Percentiles rank a stretch among this genome's conserved stretches.
Evolutionary conservation across 345 rosid genomes (phyloP).

Genomic region (Melaleuca quinquenervia): DNA sequence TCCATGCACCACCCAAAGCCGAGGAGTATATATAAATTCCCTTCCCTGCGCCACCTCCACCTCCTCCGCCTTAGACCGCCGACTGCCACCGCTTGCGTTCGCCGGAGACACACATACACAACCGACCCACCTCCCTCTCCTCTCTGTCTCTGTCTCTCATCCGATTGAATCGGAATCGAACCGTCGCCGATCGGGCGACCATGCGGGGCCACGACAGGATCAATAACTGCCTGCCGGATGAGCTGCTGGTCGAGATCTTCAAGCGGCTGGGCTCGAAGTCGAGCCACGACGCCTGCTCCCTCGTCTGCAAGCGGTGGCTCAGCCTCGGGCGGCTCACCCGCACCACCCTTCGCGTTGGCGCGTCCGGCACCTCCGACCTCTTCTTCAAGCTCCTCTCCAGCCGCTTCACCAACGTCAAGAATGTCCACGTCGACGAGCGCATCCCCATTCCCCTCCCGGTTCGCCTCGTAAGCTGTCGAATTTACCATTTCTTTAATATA

Average conservation of each 20-base stretch:
- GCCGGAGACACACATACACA: not conserved
- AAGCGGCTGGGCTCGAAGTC: slow-evolving; percentile 51
- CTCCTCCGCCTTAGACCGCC: not conserved
- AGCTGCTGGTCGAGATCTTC: slow-evolving; percentile 67
- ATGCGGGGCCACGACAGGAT: slow-evolving; percentile 80
- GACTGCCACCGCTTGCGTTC: not conserved
- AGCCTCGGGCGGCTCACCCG: slow-evolving; percentile 70
- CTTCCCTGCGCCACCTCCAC: not conserved
- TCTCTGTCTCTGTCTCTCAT: not conserved
- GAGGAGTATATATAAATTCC: not conserved
- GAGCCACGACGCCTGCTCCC: slow-evolving; percentile 72
- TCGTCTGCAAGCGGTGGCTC: slow-evolving; percentile 90
- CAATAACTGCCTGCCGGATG: slow-evolving; percentile 67
- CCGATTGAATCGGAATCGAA: not conserved
- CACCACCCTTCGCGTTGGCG: slow-evolving; percentile 75
- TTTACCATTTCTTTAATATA: not conserved
- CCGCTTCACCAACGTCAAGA: slow-evolving; percentile 55
- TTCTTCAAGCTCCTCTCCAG: slow-evolving; percentile 51
- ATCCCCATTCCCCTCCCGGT: slow-evolving; percentile 40
- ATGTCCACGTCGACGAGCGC: slow-evolving; percentile 68
- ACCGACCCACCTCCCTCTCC: not conserved
- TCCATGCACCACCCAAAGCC: not conserved
- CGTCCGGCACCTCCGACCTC: slow-evolving; percentile 59
- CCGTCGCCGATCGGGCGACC: not conserved
- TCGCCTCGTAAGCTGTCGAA: slow-evolving; percentile 10